Evolutionary conservation across 1,139 yeast species (phyloP).

Genomic region (Tardiomyces digboiensis): DNA sequence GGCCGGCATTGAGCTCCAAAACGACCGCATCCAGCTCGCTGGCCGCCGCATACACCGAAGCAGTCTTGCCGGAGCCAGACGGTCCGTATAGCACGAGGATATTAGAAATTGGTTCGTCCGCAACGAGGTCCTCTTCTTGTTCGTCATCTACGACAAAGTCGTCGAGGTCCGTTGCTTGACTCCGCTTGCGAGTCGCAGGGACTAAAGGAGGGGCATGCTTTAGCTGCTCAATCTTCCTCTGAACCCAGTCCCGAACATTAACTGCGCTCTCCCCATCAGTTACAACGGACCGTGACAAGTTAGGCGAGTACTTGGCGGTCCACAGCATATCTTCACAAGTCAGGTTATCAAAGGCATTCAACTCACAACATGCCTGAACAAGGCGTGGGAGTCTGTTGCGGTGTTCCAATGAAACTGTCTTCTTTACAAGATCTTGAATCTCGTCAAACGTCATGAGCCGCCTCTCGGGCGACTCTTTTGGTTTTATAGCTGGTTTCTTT

Average conservation of each 20-base stretch:
- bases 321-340: slow-evolving; percentile 18
- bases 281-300: slow-evolving; percentile 8
- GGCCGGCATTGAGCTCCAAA: slow-evolving; percentile 70
- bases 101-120: slow-evolving; percentile 16
- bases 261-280: slow-evolving; percentile 7
- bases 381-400: slow-evolving; percentile 1
- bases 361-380: slow-evolving; percentile 3
- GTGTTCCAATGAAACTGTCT: background rate
- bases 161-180: slow-evolving; percentile 20
- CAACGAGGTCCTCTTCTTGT: slow-evolving; percentile 20
- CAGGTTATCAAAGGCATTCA: slow-evolving; percentile 19
- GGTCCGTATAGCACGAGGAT: slow-evolving; percentile 59
- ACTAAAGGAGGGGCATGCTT: background rate
- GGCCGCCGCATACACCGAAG: slow-evolving; percentile 62
- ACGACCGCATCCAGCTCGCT: slow-evolving; percentile 60
- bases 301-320: slow-evolving; percentile 21
- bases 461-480: background rate
- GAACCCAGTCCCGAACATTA: slow-evolving; percentile 13
- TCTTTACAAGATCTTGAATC: background rate
- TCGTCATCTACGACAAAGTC: slow-evolving; percentile 38
- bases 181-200: slow-evolving; percentile 1
- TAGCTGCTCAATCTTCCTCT: background rate
- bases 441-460: background rate
- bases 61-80: slow-evolving; percentile 71
- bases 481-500: background rate